Evolutionary conservation across 768 basidiomycete genomes (phyloP).

Genomic region (Pulveroboletus sp.): DNA sequence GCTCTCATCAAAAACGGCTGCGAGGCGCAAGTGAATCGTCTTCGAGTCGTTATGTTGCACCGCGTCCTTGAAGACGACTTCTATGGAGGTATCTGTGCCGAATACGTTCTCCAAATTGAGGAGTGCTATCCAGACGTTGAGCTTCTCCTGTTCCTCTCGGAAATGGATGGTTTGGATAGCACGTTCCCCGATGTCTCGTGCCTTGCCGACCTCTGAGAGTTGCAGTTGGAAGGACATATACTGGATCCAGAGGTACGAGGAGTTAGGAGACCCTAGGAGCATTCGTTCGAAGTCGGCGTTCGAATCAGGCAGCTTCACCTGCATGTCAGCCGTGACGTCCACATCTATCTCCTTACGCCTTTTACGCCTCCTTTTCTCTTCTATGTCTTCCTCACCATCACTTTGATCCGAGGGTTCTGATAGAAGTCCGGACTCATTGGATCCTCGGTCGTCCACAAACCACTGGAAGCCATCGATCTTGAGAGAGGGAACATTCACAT

Average conservation of each 20-base stretch:
- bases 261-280: conserved; percentile 91
- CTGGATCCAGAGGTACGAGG: conserved; percentile 97
- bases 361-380: conserved; percentile 58
- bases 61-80: conserved; percentile 86
- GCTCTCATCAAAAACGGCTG: conserved; percentile 78
- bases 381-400: conserved; percentile 12
- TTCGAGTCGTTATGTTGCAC: conserved; percentile 88
- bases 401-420: conserved; percentile 44
- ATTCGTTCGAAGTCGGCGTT: conserved; percentile 92
- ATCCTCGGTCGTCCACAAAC: conserved; percentile 40
- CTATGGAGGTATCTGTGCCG: conserved; percentile 77
- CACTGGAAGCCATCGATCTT: conserved; percentile 69
- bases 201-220: conserved; percentile 95
- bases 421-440: conserved; percentile 33
- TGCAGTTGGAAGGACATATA: conserved; percentile 99
- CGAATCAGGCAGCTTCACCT: conserved; percentile 80
- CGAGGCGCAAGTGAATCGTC: conserved; percentile 79
- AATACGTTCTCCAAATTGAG: conserved; percentile 93
- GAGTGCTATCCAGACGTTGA: conserved; percentile 96
- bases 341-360: conserved; percentile 69
- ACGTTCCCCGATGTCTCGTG: conserved; percentile 78
- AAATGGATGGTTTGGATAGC: conserved; percentile 88
- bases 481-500: conserved; percentile 34
- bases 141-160: conserved; percentile 91
- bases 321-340: conserved; percentile 85